Evolutionary conservation across 352 stramenopile genomes (phyloP).

Genomic region (Globisporangium alternatum): DNA sequence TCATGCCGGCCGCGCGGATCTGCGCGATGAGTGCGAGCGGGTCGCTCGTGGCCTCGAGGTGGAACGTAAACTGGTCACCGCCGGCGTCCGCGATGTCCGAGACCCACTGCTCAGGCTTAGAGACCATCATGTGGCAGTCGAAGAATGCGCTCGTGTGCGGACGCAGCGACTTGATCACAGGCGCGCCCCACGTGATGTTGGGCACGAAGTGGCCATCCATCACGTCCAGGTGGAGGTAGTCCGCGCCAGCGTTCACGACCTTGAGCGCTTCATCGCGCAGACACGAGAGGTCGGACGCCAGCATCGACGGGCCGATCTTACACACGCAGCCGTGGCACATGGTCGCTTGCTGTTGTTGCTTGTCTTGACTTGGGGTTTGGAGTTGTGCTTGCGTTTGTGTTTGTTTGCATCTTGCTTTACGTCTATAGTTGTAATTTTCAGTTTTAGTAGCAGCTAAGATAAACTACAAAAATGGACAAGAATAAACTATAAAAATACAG

Average conservation of each 20-base stretch:
- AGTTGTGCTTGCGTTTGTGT: background rate
- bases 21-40: slow-evolving; percentile 78
- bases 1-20: slow-evolving; percentile 90
- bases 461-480: background rate
- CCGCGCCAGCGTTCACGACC: slow-evolving; percentile 88
- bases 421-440: too few relatives aligned
- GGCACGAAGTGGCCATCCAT: slow-evolving; percentile 99
- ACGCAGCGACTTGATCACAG: slow-evolving; percentile 93
- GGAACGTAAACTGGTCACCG: slow-evolving; percentile 96
- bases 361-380: background rate
- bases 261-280: slow-evolving; percentile 90
- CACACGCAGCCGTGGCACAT: slow-evolving; percentile 84
- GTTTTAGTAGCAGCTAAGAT: too few relatives aligned
- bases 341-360: slow-evolving; percentile 3
- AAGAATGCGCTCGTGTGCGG: slow-evolving; percentile 90
- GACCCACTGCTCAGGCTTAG: slow-evolving; percentile 95
- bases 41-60: slow-evolving; percentile 86
- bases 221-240: slow-evolving; percentile 97
- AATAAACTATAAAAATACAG: background rate
- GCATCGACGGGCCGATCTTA: slow-evolving; percentile 92
- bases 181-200: slow-evolving; percentile 96
- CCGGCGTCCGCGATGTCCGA: slow-evolving; percentile 93
- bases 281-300: slow-evolving; percentile 93
- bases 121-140: slow-evolving; percentile 99
- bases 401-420: too few relatives aligned